Evolutionary conservation across 495 filamentous ascomycete species (phyloP).

Genomic region (Tetracladium marchalianum): DNA sequence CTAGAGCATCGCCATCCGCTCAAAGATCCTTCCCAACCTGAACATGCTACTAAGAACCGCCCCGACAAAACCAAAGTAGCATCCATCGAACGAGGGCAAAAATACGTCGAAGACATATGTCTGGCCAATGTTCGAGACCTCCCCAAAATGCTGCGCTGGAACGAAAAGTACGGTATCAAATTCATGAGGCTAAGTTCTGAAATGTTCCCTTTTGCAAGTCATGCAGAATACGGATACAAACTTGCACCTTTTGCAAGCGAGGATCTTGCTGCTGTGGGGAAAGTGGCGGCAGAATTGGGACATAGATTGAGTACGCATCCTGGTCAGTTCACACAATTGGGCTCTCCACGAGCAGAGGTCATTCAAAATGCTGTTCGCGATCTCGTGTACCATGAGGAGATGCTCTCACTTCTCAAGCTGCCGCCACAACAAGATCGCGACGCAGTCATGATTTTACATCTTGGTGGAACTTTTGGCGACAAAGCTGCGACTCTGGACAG

Average conservation of each 20-base stretch:
- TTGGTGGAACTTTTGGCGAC: slow-evolving; percentile 88
- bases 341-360: slow-evolving; percentile 65
- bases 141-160: slow-evolving; percentile 82
- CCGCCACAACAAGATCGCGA: slow-evolving; percentile 75
- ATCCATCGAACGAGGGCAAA: slow-evolving; percentile 47
- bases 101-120: slow-evolving; percentile 67
- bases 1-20: slow-evolving; percentile 81
- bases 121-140: slow-evolving; percentile 78
- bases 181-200: slow-evolving; percentile 89
- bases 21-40: slow-evolving; percentile 59
- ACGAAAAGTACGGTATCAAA: slow-evolving; percentile 85
- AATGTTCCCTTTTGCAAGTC: slow-evolving; percentile 95
- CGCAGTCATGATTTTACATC: slow-evolving; percentile 90
- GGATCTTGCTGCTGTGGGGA: slow-evolving; percentile 66
- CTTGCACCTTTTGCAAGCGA: slow-evolving; percentile 79
- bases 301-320: slow-evolving; percentile 88
- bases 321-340: slow-evolving; percentile 82
- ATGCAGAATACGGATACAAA: slow-evolving; percentile 78
- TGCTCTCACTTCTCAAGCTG: slow-evolving; percentile 68
- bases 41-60: slow-evolving; percentile 72
- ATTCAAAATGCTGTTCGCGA: slow-evolving; percentile 69
- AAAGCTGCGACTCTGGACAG: slow-evolving; percentile 73
- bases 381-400: slow-evolving; percentile 81
- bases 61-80: slow-evolving; percentile 63
- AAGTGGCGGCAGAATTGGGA: slow-evolving; percentile 66